Percentiles rank a stretch among this genome's conserved stretches.
Conservation (phyloP, 2,329 filamentous ascomycete species). For the Blumeria graminis region DNA sequence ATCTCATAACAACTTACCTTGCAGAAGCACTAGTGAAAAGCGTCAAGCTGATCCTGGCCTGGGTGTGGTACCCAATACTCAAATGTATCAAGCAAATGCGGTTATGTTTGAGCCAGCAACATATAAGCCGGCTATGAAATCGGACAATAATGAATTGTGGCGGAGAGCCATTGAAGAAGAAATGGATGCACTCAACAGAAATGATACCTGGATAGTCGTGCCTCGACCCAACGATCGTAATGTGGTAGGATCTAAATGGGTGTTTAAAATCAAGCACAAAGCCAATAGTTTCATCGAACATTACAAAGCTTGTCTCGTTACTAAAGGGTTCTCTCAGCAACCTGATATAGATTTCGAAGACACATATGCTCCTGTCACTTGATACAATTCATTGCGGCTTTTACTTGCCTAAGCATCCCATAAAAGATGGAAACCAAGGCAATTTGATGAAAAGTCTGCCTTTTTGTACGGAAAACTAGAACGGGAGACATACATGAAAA, state of each 20-base stretch:
- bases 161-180: not conserved
- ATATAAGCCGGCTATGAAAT: not conserved
- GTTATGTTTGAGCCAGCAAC: no score
- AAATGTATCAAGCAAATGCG: no score
- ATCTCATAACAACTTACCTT: no score
- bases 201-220: not conserved
- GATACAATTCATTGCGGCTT: not conserved
- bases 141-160: not conserved
- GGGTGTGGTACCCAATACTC: no score
- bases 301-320: not conserved
- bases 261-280: slow-evolving; percentile 1
- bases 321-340: no score
- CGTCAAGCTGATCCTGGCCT: no score
- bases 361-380: not conserved
- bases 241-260: not conserved
- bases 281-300: not conserved
- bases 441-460: not conserved
- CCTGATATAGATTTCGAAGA: not conserved
- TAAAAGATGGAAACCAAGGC: not conserved
- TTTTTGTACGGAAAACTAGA: slow-evolving; percentile 1
- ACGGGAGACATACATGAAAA: no score
- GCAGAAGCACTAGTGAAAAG: no score
- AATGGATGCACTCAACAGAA: not conserved
- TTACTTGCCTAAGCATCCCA: not conserved
- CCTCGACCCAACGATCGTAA: not conserved